Evolutionary conservation across 1,284 basidiomycete genomes (phyloP), one percentile per base, ranked within the genome.

Genomic region (Ceratorhiza oryzae-sativae): DNA sequence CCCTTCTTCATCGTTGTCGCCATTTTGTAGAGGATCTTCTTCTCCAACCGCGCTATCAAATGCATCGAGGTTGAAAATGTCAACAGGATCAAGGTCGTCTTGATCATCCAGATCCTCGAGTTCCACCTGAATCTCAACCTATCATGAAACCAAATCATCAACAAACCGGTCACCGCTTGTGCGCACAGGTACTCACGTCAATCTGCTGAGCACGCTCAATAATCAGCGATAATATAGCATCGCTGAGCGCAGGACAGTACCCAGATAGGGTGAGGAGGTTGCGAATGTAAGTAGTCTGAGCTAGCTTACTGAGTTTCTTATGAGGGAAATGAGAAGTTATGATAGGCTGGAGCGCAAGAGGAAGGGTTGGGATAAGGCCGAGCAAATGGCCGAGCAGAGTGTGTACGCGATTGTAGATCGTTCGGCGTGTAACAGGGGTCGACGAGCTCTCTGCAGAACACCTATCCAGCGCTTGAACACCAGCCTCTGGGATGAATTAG

Each of bases 91-190:
- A 27, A 87, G 81, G 1, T 81, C 81, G 1, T 84, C 84, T 13
- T 84, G 84, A 2, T 86, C 84, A 9, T 90, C 96, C 20, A 97
- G 83, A 76, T 98, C 95, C 79, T 98, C 97, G 1, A 97, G 80
- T 77, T 97, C 95, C 23, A 96, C 92, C 80, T 98, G 97, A 61
- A 99, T 97, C 81, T 99, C 97, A 55, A 98, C 93, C 93, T 95
- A 76, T 51, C 9, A 23, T 13, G 68, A 12, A 27, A n/a, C 60
- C 59, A 76, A 73, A 6, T 56, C 56, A 61, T 67, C 53, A 55
- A 68, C 72, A 23, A 55, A 55, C 27, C n/a, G n/a, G n/a, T n/a
- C n/a, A n/a, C n/a, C 42, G 4, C 1, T 36, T n/a, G 1, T 53
- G 30, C 39, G 51, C 25, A 61, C 53, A 55, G 13, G 27, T 18